phyloP scores from a whole-genome alignment of 2,329 filamentous ascomycete species.

The Xylariaceae sp. region DNA sequence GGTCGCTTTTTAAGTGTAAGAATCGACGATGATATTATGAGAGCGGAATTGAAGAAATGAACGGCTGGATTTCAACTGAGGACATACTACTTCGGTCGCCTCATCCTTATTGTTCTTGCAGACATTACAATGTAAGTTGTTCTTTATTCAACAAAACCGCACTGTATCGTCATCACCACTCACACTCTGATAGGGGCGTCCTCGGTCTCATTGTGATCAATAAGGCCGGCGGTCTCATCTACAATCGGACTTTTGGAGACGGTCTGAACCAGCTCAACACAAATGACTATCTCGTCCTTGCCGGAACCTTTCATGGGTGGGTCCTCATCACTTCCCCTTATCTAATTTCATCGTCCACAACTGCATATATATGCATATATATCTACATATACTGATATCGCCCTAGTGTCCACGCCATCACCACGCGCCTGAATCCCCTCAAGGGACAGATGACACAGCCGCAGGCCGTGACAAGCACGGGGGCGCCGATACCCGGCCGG shows the following conservation, averaged over 20 bases:
- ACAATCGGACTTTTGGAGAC: conserved; percentile 91
- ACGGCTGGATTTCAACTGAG: background rate
- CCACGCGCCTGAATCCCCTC: conserved; percentile 62
- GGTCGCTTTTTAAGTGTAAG: background rate
- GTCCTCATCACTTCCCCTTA: conserved; percentile 27
- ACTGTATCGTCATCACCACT: background rate
- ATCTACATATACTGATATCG: conserved; percentile 17
- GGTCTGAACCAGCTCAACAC: conserved; percentile 85
- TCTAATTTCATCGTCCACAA: background rate
- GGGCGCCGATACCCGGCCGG: conserved; percentile 45
- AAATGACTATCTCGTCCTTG: conserved; percentile 96
- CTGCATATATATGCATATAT: background rate
- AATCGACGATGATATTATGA: background rate
- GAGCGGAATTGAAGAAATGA: background rate
- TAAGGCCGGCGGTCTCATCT: conserved; percentile 95
- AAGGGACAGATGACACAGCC: conserved; percentile 39
- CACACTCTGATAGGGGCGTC: conserved; percentile 69
- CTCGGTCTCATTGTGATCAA: conserved; percentile 97
- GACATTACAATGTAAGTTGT: conserved; percentile 1
- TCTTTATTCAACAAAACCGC: background rate
- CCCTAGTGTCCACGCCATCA: conserved; percentile 68
- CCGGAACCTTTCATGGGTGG: conserved; percentile 95
- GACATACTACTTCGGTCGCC: background rate
- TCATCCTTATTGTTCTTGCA: background rate
- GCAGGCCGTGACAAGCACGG: conserved; percentile 25